Evolutionary conservation across 2,329 filamentous ascomycete species (phyloP), one percentile per base, ranked within the genome.

Genomic region (Emericellopsis cladophorae): DNA sequence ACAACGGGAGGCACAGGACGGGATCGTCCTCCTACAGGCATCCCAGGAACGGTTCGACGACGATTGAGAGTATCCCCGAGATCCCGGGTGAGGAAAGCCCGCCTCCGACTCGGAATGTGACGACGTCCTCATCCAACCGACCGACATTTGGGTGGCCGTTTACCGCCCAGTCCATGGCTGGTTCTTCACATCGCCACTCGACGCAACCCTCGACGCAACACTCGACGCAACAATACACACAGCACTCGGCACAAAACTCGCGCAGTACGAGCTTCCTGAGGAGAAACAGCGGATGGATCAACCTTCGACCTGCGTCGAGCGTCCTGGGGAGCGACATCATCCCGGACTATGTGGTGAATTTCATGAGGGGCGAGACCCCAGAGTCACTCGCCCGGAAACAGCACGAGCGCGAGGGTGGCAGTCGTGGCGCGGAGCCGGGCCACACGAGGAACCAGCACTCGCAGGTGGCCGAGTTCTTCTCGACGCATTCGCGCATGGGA

Each of bases 291-390:
- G 50, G 51, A 33, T 49, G 52, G 40, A 51, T 51, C 41, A 52
- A 54, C 44, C 50, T 48, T 39, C 49, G 51, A 26, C 53, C 54
- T 26, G 51, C 55, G 21, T 55, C 54, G 15, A 55, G 49, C 40
- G 46, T 55, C 21, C 56, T 65, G 23, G 60, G 65, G 42, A 58
- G 58, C 42, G 64, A 66, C 41, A 60, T 74, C 26, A 62, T 75
- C 14, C 71, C 71, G 8, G 71, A 75, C 53, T 75, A 75, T 47
- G 66, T 75, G 33, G 60, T 71, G 45, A 68, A 72, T 52, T 75
- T 68, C 50, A 60, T 75, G 45, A 65, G 70, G 33, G 70, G 70
- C 36, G 71, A 74, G 54, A 74, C 70, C 2, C 70, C 71, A 12
- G 70, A 74, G 51, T 65, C 62, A 24, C 49, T 74, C 16, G 70